Percentiles rank a stretch among this genome's conserved stretches.
phyloP scores from a whole-genome alignment of 495 filamentous ascomycete species.

The Penicillium waksmanii region DNA sequence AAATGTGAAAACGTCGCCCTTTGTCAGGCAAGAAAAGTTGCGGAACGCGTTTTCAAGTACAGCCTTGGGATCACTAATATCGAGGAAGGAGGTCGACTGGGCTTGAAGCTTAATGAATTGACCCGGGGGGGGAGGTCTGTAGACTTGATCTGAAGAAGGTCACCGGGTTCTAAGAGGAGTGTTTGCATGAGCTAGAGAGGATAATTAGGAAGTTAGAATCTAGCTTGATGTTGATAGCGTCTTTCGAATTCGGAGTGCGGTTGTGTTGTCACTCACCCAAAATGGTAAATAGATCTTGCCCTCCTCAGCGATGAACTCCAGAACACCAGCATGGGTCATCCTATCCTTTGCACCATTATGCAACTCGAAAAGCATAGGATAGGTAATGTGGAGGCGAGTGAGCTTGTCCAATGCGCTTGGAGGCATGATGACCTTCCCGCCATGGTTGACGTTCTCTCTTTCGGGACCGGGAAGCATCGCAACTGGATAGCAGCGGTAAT shows the following conservation, averaged over 20 bases:
- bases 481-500: constrained; percentile 93
- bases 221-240: background rate
- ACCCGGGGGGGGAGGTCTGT: constrained; percentile 85
- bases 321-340: constrained; percentile 87
- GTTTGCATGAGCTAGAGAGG: constrained; percentile 84
- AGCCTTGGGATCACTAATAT: constrained; percentile 97
- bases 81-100: constrained; percentile 86
- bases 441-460: constrained; percentile 87
- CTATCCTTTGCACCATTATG: constrained; percentile 79
- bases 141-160: constrained; percentile 91
- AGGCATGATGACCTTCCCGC: constrained; percentile 95
- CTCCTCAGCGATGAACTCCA: constrained; percentile 98
- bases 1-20: constrained; percentile 92
- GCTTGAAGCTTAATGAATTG: constrained; percentile 94
- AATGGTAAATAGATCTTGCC: constrained; percentile 93
- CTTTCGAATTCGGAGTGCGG: background rate
- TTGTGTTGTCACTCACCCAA: constrained; percentile 68
- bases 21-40: constrained; percentile 90
- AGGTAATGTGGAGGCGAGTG: constrained; percentile 93
- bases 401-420: constrained; percentile 95
- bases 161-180: constrained; percentile 82
- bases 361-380: constrained; percentile 95
- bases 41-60: constrained; percentile 95
- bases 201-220: background rate
- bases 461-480: constrained; percentile 94